Percentiles rank a stretch among this genome's conserved stretches.
Conservation (phyloP, 192 early-diverging fungal genomes). For the Diversispora epigaea region DNA sequence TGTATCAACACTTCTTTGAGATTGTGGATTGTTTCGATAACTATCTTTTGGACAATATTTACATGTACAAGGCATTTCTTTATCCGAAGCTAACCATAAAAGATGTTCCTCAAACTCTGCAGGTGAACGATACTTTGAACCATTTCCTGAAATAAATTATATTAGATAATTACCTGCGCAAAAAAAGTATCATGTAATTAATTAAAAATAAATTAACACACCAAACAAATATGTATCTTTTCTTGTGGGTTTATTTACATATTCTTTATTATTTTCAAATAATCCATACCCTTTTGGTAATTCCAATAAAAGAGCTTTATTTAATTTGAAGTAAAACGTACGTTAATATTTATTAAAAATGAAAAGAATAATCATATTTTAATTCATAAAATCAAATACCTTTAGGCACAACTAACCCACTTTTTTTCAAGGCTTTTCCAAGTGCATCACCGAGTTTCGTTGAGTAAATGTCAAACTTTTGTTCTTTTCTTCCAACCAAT, state of each 20-base stretch:
- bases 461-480: background rate
- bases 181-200: background rate
- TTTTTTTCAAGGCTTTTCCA: background rate
- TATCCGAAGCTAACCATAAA: slow-evolving; percentile 12
- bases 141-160: background rate
- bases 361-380: background rate
- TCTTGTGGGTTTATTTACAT: background rate
- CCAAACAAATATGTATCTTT: slow-evolving; percentile 10
- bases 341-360: background rate
- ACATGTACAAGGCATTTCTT: background rate
- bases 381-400: background rate
- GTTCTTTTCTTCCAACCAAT: background rate
- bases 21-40: no score
- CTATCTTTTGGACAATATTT: background rate
- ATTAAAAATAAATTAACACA: background rate
- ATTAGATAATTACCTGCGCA: background rate
- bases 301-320: background rate
- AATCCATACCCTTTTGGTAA: slow-evolving; percentile 1
- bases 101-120: slow-evolving; percentile 18
- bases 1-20: no score
- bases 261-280: background rate
- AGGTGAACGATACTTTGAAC: slow-evolving; percentile 10
- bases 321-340: background rate
- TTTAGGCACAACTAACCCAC: background rate
- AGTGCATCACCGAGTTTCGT: background rate